phyloP scores from a whole-genome alignment of 208 protist species.

The Trypanosoma vivax region DNA sequence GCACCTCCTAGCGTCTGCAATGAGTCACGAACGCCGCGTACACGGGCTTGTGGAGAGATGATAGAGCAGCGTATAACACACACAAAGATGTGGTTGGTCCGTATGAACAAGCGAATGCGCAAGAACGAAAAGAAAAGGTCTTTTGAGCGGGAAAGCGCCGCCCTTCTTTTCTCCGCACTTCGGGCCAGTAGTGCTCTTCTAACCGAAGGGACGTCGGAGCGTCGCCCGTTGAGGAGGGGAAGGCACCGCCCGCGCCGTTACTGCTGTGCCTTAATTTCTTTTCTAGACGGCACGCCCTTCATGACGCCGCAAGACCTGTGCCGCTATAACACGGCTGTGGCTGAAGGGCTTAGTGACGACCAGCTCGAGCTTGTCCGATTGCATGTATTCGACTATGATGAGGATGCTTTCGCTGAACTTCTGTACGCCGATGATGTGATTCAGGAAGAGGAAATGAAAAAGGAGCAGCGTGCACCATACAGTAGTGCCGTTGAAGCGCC shows the following conservation, averaged over 20 bases:
- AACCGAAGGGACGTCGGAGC: background rate
- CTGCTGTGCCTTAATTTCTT: conserved; percentile 29
- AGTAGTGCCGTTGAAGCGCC: conserved; percentile 14
- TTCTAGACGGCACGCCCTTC: conserved; percentile 71
- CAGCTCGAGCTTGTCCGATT: conserved; percentile 56
- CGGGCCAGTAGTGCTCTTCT: conserved; percentile 18
- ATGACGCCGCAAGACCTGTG: conserved; percentile 48
- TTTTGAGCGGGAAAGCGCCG: too few relatives aligned
- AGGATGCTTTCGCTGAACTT: conserved; percentile 74
- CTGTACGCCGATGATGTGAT: conserved; percentile 77
- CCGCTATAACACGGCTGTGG: conserved; percentile 68
- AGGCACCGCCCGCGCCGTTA: conserved; percentile 1
- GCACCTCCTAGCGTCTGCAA: too few relatives aligned
- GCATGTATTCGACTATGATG: conserved; percentile 62
- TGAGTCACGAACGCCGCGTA: too few relatives aligned
- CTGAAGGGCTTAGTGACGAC: conserved; percentile 62
- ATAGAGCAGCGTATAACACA: conserved; percentile 35
- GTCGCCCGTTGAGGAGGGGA: background rate
- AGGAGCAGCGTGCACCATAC: conserved; percentile 7
- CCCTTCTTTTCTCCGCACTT: conserved; percentile 14
- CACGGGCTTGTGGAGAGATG: background rate
- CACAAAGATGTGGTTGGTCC: conserved; percentile 39
- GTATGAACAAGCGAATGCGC: conserved; percentile 31
- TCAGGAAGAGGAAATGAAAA: conserved; percentile 11
- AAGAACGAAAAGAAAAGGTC: conserved; percentile 9